Percentiles rank a stretch among this genome's conserved stretches.
phyloP scores from a whole-genome alignment of 805 yeast genomes.

The Candida qinlingensis region DNA sequence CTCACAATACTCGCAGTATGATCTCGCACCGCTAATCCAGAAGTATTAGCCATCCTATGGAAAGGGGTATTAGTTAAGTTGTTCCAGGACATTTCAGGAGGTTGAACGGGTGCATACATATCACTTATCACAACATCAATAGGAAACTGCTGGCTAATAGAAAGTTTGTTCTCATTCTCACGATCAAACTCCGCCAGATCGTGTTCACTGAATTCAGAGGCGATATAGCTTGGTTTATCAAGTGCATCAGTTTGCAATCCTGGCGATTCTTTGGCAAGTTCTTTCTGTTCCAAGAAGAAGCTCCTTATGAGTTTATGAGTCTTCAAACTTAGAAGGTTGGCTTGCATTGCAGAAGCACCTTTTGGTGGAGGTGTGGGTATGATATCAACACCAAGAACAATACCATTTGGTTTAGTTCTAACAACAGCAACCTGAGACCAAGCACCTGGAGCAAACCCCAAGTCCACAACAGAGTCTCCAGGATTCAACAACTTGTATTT shows the following conservation, averaged over 20 bases:
- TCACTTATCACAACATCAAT: conserved; percentile 73
- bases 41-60: conserved; percentile 89
- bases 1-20: conserved; percentile 73
- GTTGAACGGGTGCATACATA: conserved; percentile 70
- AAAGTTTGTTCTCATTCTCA: conserved; percentile 7
- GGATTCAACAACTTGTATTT: conserved; percentile 53
- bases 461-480: conserved; percentile 65
- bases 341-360: conserved; percentile 81
- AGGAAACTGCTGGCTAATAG: conserved; percentile 25
- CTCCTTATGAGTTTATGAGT: conserved; percentile 55
- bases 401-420: conserved; percentile 43
- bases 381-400: conserved; percentile 77
- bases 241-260: conserved; percentile 12
- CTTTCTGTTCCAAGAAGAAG: conserved; percentile 33
- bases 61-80: conserved; percentile 74
- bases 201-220: conserved; percentile 22
- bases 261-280: background rate
- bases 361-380: conserved; percentile 72
- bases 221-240: conserved; percentile 26
- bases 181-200: conserved; percentile 7
- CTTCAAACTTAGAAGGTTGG: conserved; percentile 66
- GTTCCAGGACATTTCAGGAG: conserved; percentile 45
- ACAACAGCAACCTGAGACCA: conserved; percentile 84
- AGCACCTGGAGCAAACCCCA: conserved; percentile 93
- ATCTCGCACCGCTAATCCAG: conserved; percentile 77